Evolutionary conservation across 73 alveolate species (phyloP).

Genomic region (Effrenium voratum): DNA sequence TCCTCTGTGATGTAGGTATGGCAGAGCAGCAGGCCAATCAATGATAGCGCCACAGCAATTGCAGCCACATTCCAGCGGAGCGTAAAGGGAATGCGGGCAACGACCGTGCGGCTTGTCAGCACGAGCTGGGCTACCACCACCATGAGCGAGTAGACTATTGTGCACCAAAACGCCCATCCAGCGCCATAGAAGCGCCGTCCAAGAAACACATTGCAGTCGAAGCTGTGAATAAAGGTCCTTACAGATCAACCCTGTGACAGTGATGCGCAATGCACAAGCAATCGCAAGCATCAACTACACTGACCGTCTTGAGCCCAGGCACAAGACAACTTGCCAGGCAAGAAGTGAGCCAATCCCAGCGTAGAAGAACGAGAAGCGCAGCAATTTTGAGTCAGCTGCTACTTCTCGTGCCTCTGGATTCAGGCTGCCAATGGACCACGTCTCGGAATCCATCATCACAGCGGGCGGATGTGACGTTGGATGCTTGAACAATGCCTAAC

Average conservation of each 20-base stretch:
- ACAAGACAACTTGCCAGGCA: slow-evolving; percentile 56
- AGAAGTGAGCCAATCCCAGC: slow-evolving; percentile 52
- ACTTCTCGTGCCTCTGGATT: neutral
- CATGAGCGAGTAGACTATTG: slow-evolving; percentile 65
- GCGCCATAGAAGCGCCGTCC: slow-evolving; percentile 72
- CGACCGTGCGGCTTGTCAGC: slow-evolving; percentile 61
- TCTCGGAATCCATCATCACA: slow-evolving; percentile 39
- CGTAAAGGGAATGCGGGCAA: slow-evolving; percentile 33
- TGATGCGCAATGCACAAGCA: too few relatives aligned
- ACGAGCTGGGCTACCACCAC: slow-evolving; percentile 73
- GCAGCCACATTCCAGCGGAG: slow-evolving; percentile 63
- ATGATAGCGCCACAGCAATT: slow-evolving; percentile 17
- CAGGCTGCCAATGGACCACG: slow-evolving; percentile 79
- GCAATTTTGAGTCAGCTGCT: neutral
- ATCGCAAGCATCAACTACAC: neutral
- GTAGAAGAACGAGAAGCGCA: slow-evolving; percentile 15
- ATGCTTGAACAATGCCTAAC: too few relatives aligned
- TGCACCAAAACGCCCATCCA: slow-evolving; percentile 88
- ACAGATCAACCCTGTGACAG: neutral
- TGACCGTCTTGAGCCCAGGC: neutral
- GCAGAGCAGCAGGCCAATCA: slow-evolving; percentile 69
- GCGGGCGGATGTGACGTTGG: too few relatives aligned
- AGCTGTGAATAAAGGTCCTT: slow-evolving; percentile 84
- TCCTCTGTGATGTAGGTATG: slow-evolving; percentile 63
- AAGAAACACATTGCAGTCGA: slow-evolving; percentile 39